These are phyloP conservation scores for Polyporus tsugae DNA, from an alignment of 1,284 basidiomycete species.

Conservation along the genomic window DNA sequence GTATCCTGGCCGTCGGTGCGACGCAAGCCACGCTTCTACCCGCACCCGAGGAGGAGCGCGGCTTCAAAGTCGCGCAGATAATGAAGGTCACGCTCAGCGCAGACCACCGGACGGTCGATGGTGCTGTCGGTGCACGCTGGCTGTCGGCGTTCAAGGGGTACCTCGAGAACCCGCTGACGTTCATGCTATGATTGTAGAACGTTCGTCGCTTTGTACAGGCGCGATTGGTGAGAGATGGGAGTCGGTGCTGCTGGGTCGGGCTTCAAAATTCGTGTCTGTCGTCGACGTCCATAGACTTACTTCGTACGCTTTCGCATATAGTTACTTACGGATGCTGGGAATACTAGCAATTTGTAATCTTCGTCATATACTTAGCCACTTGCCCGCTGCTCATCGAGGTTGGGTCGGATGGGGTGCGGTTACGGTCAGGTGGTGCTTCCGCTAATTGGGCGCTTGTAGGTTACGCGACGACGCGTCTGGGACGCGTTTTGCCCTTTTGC, in stretches of 20 bases:
- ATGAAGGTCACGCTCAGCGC: constrained; percentile 98
- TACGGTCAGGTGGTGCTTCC: constrained; percentile 12
- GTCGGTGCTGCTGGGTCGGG: constrained; percentile 22
- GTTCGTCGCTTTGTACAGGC: background rate
- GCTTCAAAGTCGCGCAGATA: constrained; percentile 90
- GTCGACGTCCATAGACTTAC: constrained; percentile 34
- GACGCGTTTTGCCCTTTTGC: constrained; percentile 8
- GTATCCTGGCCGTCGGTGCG: constrained; percentile 95
- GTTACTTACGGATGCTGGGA: constrained; percentile 34
- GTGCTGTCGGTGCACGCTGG: constrained; percentile 92
- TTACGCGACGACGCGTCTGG: constrained; percentile 12
- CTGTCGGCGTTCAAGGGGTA: constrained; percentile 96
- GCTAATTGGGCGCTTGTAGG: constrained; percentile 5
- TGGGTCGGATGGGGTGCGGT: no score
- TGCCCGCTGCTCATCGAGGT: no score
- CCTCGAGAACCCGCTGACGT: constrained; percentile 95
- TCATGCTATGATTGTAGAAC: constrained; percentile 78
- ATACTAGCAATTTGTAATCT: constrained; percentile 33
- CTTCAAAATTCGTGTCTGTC: constrained; percentile 24
- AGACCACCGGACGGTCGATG: constrained; percentile 96
- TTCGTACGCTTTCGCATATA: constrained; percentile 35
- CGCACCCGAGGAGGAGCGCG: constrained; percentile 89
- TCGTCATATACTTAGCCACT: background rate
- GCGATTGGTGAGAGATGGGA: constrained; percentile 1
- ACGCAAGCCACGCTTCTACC: constrained; percentile 91